These are phyloP conservation scores for Colletotrichum eremochloae DNA, from an alignment of 2,329 filamentous ascomycete genomes.

Conservation along the genomic window DNA sequence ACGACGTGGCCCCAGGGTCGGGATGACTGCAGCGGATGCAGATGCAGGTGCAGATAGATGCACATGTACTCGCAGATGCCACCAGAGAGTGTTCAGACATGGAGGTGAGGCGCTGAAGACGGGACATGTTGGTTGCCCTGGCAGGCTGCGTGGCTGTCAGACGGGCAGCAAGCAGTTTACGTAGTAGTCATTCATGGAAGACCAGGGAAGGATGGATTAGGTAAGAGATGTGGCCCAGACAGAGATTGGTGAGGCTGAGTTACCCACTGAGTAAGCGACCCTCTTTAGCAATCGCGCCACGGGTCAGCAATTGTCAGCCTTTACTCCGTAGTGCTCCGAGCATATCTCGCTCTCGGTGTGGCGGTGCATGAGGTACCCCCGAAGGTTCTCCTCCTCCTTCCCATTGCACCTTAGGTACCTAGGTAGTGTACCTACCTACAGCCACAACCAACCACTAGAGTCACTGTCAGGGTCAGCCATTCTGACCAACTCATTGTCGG, in stretches of 20 bases:
- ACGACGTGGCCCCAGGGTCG: not conserved
- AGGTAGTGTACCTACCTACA: no score
- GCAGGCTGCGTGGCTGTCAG: not conserved
- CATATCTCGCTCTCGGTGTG: not conserved
- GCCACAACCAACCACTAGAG: no score
- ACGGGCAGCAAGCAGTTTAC: not conserved
- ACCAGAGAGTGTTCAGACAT: not conserved
- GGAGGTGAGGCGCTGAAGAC: conserved; percentile 2
- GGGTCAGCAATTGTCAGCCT: conserved; percentile 19
- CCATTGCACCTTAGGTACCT: not conserved
- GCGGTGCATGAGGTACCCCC: conserved; percentile 19
- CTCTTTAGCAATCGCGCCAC: conserved; percentile 29
- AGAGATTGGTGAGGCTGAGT: conserved; percentile 26
- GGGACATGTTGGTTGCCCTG: conserved; percentile 1
- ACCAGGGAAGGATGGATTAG: conserved; percentile 21
- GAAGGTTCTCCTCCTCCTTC: not conserved
- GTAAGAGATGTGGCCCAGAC: no score
- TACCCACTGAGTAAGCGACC: conserved; percentile 23
- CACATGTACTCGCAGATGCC: not conserved
- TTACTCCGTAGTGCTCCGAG: conserved; percentile 3
- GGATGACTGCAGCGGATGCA: not conserved
- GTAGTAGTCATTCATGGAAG: conserved; percentile 15
- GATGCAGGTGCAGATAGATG: not conserved
- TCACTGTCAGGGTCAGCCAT: not conserved
- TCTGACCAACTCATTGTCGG: not conserved